Evolutionary conservation across 805 yeast genomes (phyloP), one percentile per base, ranked within the genome.

Genomic region (Debaryomyces hansenii): DNA sequence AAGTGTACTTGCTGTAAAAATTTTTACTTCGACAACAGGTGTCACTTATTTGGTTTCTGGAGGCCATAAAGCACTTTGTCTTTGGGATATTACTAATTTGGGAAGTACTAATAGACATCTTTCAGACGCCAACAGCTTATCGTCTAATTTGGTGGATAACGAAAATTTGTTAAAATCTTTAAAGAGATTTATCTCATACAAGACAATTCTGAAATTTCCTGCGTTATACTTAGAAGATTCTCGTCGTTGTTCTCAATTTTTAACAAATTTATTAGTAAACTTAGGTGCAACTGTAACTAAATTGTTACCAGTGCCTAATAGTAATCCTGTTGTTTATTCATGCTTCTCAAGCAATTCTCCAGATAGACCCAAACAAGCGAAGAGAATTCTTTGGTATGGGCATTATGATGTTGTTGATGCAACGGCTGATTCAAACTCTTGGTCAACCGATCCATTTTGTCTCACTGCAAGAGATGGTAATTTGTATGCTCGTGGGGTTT

Each of bases 371-470:
- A 41, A 36, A 2, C 46, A 41, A 15, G 41, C 47, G 10, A 53
- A 44, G 39, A 71, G 87, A 46, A 74, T 90, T 4, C 63, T 92
- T 40, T 92, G 96, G 86, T 92, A 92, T 64, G 98, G 96, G 1
- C 99, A 92, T 71, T 92, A 94, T 61, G 99, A 92, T 66, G 97
- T 92, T 21, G 90, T 92, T 35, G 87, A 86, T 48, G 95, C 95
- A 0, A 79, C 80, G 29, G 76, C 75, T 42, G 67, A 72, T 18
- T 58, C 53, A n/a, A 74, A 72, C 5, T 73, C 73, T 27, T 92
- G 98, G 97, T 62, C 72, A 7, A 79, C 94, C 0, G 84, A 85
- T 51, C 98, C 98, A 0, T 94, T 86, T 61, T 66, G 69, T 18
- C 63, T 94, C 60, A 78, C 86, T 0, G 86, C 96, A 3, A 76